Evolutionary conservation across 768 basidiomycete species (phyloP).

Genomic region (Cystofilobasidium bisporidii): DNA sequence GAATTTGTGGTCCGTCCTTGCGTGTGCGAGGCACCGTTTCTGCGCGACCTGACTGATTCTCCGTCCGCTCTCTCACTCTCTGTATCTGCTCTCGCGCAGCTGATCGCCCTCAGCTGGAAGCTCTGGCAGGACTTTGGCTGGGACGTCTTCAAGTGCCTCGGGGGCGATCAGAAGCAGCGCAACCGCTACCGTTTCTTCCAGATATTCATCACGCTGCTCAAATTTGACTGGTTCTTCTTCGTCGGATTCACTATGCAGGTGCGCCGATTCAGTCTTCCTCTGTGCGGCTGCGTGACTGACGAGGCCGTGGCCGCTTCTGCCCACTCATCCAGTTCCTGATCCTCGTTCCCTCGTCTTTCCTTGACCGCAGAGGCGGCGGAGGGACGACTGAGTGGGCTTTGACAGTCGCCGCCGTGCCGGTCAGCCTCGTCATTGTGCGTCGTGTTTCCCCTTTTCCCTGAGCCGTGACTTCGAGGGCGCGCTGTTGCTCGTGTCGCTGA

Average conservation of each 20-base stretch:
- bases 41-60: not conserved
- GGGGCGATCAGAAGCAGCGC: not conserved
- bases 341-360: slow-evolving; percentile 1
- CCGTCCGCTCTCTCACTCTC: not conserved
- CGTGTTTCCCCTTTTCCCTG: not conserved
- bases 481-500: not conserved
- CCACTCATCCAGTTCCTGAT: slow-evolving; percentile 5
- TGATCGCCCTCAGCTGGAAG: not conserved
- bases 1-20: not conserved
- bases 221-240: slow-evolving; percentile 13
- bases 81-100: not conserved
- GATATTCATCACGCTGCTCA: slow-evolving; percentile 1
- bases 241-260: not conserved
- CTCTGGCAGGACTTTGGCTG: not conserved
- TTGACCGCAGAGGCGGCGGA: slow-evolving; percentile 12
- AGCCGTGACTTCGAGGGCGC: too few species aligned
- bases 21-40: not conserved
- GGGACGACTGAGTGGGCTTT: slow-evolving; percentile 5
- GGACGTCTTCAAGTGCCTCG: not conserved
- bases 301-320: not conserved
- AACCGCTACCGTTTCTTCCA: slow-evolving; percentile 1
- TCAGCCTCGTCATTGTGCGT: slow-evolving; percentile 11
- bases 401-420: slow-evolving; percentile 10
- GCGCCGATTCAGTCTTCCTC: not conserved
- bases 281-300: too few species aligned